These are phyloP conservation scores for Aspergillus tamarii DNA, from an alignment of 2,329 filamentous ascomycete genomes.

Conservation along the genomic window DNA sequence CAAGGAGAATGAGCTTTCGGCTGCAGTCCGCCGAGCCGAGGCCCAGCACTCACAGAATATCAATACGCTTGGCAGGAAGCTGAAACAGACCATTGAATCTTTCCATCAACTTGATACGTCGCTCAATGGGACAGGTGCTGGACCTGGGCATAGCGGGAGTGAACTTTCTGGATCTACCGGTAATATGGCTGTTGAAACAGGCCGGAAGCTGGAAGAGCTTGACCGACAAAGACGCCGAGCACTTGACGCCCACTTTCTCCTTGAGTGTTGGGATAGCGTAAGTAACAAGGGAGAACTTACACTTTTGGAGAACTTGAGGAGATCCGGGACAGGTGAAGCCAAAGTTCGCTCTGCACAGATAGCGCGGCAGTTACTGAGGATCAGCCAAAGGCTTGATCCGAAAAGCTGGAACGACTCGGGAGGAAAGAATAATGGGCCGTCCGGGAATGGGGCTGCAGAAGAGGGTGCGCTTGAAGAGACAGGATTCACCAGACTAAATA, in stretches of 20 bases:
- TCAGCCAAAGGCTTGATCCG: conserved; percentile 87
- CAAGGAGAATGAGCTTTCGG: conserved; percentile 86
- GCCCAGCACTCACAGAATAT: conserved; percentile 89
- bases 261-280: conserved; percentile 96
- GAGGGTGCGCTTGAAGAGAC: conserved; percentile 55
- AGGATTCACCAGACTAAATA: conserved; percentile 58
- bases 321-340: conserved; percentile 82
- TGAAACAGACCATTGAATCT: conserved; percentile 87
- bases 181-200: conserved; percentile 91
- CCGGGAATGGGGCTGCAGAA: conserved; percentile 36
- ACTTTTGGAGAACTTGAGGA: conserved; percentile 83
- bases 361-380: conserved; percentile 87
- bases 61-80: conserved; percentile 81
- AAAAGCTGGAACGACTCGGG: conserved; percentile 65
- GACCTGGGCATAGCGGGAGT: conserved; percentile 25
- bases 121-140: conserved; percentile 64
- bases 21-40: conserved; percentile 88
- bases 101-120: conserved; percentile 89
- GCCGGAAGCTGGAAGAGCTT: conserved; percentile 88
- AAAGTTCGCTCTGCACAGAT: conserved; percentile 95
- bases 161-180: conserved; percentile 60
- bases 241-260: conserved; percentile 89
- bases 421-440: conserved; percentile 56
- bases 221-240: conserved; percentile 89
- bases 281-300: conserved; percentile 85